Percentiles rank a stretch among this genome's conserved stretches.
Evolutionary conservation across 805 yeast genomes (phyloP).

Genomic region (Wickerhamomyces tratensis): DNA sequence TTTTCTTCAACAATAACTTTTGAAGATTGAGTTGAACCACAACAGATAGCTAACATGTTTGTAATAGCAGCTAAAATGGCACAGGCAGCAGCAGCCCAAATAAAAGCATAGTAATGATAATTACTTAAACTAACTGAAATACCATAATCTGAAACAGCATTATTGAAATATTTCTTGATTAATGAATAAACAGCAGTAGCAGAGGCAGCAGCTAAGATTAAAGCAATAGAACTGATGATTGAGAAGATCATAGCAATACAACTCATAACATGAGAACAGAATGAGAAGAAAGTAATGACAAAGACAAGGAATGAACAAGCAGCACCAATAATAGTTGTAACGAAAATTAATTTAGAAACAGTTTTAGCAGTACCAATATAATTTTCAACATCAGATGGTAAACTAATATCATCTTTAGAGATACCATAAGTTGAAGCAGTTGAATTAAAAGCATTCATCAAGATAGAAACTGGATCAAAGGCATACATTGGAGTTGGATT

Average conservation of each 20-base stretch:
- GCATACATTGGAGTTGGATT: conserved; percentile 43
- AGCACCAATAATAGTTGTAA: conserved; percentile 41
- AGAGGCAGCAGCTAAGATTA: conserved; percentile 39
- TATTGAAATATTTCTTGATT: conserved; percentile 41
- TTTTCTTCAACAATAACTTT: background rate
- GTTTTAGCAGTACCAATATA: conserved; percentile 35
- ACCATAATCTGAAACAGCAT: conserved; percentile 39
- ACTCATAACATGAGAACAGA: conserved; percentile 36
- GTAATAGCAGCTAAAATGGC: conserved; percentile 28
- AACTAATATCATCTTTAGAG: conserved; percentile 22
- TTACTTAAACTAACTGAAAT: conserved; percentile 40
- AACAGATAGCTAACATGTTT: conserved; percentile 27
- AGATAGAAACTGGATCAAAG: conserved; percentile 39
- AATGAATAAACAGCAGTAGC: conserved; percentile 53
- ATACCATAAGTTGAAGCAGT: conserved; percentile 12
- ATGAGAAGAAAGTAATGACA: conserved; percentile 34
- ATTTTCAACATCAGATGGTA: conserved; percentile 46
- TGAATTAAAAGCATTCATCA: conserved; percentile 13
- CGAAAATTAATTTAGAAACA: conserved; percentile 49
- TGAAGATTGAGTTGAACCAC: conserved; percentile 21
- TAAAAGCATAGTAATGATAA: conserved; percentile 40
- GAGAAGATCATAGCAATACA: conserved; percentile 35
- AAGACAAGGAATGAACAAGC: conserved; percentile 30
- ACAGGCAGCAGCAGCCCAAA: conserved; percentile 56
- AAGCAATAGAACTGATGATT: conserved; percentile 26